Base-by-base conservation (phyloP, 495 filamentous ascomycete species). In the Hyaloscypha hepaticicola region DNA sequence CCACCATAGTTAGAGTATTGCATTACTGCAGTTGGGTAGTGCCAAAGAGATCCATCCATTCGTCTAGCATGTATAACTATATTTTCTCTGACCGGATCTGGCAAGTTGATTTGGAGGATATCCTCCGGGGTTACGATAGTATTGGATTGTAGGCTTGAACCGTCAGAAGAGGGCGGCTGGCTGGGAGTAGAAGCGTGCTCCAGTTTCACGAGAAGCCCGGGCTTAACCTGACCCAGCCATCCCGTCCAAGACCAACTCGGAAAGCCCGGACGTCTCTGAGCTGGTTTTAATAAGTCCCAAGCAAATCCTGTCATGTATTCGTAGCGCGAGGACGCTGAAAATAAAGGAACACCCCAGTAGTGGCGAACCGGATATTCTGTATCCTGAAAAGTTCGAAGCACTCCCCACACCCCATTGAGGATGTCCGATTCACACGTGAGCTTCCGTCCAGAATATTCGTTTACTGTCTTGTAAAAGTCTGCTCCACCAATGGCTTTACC, bases 341-440 rank as follows among this genome's bases (percentile, higher is more conserved):
- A 51, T n/a, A 24, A 6, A 51, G 48, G 48, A 24, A 51, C 48
- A 24, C 48, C 48, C 48, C 48, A 51, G 22, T 51, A 51, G 48
- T 51, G 48, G 19, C 6, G 19, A 6, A 51, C 19, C 19, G 48
- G 48, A 51, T 51, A 51, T 16, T 24, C 5, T n/a, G 16, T 5
- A n/a, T 6, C 19, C 19, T n/a, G 19, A n/a, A 51, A 51, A 4
- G 16, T 24, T 24, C 48, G 48, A 51, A 51, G 48, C 5, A 51
- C 48, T 6, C 48, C 48, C 19, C 48, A 24, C 5, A 51, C 22
- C 4, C 48, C 48, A 24, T 51, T 51, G 4, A 51, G 48, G 22
- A 51, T 24, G 48, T 51, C 48, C 16, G 48, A 51, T n/a, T 51
- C 48, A 24, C 6, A 51, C 16, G 48, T 51, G 6, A 51, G 22